A percentile compares a stretch with the other conserved stretches of the same genome.
These are phyloP conservation scores for Fremontodendron californicum DNA, from an alignment of 345 rosid genomes.

Conservation along the genomic window DNA sequence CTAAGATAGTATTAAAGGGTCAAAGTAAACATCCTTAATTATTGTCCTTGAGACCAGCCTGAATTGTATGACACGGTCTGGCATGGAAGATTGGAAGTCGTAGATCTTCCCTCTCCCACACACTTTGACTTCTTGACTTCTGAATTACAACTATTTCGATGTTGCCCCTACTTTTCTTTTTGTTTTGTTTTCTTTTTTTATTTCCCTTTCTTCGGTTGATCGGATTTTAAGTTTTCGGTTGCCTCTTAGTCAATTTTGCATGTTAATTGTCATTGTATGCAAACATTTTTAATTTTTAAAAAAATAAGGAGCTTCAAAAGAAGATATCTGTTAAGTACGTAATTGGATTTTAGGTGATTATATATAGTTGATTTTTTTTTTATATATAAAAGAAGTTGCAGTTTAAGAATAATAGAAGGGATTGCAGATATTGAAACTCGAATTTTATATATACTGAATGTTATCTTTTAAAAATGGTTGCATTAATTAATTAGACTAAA, in stretches of 20 bases:
- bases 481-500: too few relatives aligned
- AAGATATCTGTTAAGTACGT: too few relatives aligned
- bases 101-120: neutral
- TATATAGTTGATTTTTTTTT: neutral
- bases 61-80: slow-evolving; percentile 4
- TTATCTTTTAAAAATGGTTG: too few relatives aligned
- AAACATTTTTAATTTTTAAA: neutral
- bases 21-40: neutral
- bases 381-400: neutral
- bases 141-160: neutral
- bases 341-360: neutral
- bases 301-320: neutral
- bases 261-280: neutral
- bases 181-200: neutral
- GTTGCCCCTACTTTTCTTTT: neutral
- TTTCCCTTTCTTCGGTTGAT: neutral
- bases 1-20: neutral
- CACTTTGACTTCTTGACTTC: neutral
- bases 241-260: neutral
- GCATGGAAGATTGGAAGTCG: neutral
- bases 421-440: too few relatives aligned
- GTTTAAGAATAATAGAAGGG: too few relatives aligned
- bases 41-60: neutral
- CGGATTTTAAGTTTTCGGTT: too few relatives aligned
- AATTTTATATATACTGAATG: too few relatives aligned